Evolutionary conservation across 2,329 filamentous ascomycete species (phyloP), one percentile per base, ranked within the genome.

Genomic region (Nannizziopsis barbatae): DNA sequence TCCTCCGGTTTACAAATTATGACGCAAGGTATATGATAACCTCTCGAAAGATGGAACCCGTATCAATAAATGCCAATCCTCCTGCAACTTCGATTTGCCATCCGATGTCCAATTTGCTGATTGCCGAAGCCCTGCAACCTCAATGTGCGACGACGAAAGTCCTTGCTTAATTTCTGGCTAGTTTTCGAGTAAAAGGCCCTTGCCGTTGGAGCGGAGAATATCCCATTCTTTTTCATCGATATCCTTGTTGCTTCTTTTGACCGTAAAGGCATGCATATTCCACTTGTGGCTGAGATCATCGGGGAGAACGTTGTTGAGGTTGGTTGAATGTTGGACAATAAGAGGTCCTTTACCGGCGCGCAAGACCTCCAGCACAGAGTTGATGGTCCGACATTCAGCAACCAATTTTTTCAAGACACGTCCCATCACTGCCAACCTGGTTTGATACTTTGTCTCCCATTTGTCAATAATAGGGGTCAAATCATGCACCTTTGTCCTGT

Each of bases 361-460:
- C 12, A 2, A 27, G 5, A 51, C 39, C 30, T 49, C 32, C 27
- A 49, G 18, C 7, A 32, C 36, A 4, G 18, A 27, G 3, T 45
- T 30, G 5, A 42, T 20, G 9, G 27, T 30, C n/a, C 36, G 45
- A 11, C 32, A 11, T 31, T 45, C 39, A 12, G 35, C 22, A 22
- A 53, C 35, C 3, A 52, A 31, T 17, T 20, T 39, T 11, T 50
- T 42, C 27, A 53, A 17, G n/a, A 46, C 27, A 8, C 33, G 40
- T 22, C 27, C 39, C 12, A 52, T 30, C 10, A 33, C 42, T 10
- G 38, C 35, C n/a, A 64, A 47, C 10, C 9, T 39, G 3, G 38
- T 11, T 17, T 61, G 42, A 11, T 75, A 66, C 1, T 64, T 55
- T 5, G 49, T 47, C 50, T 74, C 71, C 73, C 72, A 77, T 2